Conservation (phyloP, 2,329 filamentous ascomycete genomes). For the Trichoderma cornu-damae region DNA sequence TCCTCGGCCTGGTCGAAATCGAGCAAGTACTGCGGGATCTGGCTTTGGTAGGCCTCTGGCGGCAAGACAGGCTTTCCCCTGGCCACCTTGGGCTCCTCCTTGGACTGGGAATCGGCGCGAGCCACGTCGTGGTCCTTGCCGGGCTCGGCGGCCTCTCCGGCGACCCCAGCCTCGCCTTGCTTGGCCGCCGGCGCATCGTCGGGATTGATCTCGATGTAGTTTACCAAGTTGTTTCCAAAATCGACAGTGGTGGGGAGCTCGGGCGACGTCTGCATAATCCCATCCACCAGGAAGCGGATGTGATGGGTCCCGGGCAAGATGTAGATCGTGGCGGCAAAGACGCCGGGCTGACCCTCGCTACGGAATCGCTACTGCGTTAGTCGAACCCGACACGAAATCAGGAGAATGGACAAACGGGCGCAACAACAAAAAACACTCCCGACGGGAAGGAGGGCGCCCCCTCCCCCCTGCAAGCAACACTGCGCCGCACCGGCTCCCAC, state of each 20-base stretch:
- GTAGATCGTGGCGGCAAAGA: conserved; percentile 71
- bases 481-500: neutral
- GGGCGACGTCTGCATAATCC: conserved; percentile 83
- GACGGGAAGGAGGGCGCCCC: no score
- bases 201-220: conserved; percentile 90
- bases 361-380: conserved; percentile 21
- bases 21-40: conserved; percentile 77
- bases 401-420: neutral
- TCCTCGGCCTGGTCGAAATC: conserved; percentile 86
- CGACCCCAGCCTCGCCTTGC: conserved; percentile 19
- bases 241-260: conserved; percentile 91
- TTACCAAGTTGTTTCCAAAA: conserved; percentile 95
- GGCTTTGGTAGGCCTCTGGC: conserved; percentile 59
- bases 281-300: conserved; percentile 92
- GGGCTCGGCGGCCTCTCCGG: conserved; percentile 15
- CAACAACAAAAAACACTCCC: no score
- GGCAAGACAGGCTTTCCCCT: conserved; percentile 53
- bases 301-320: conserved; percentile 93
- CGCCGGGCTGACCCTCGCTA: conserved; percentile 53
- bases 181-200: conserved; percentile 54
- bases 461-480: no score
- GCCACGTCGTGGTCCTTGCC: conserved; percentile 13
- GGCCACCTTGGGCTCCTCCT: conserved; percentile 41
- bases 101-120: conserved; percentile 26
- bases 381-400: neutral